A percentile compares a stretch with the other conserved stretches of the same genome.
Evolutionary conservation across 257 asterid species (phyloP).

Genomic region (Primulina huaijiensis): DNA sequence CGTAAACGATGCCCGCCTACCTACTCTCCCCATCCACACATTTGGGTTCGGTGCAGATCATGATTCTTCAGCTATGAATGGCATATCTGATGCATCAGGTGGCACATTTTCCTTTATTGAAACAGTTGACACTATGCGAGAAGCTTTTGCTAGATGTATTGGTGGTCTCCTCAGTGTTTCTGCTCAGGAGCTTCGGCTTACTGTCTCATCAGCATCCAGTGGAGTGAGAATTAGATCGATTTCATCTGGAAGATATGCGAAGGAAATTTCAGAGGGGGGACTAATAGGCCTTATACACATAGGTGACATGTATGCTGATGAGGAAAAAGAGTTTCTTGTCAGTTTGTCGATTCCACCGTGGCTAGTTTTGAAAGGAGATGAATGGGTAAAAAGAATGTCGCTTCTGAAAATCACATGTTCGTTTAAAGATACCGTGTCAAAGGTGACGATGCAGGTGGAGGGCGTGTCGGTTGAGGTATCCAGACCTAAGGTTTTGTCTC

Average conservation of each 20-base stretch:
- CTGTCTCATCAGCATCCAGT: conserved; percentile 22
- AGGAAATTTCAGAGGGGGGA: conserved; percentile 23
- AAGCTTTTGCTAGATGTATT: conserved; percentile 43
- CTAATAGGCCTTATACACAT: conserved; percentile 26
- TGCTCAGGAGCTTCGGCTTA: conserved; percentile 32
- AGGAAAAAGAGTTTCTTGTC: conserved; percentile 36
- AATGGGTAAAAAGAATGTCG: conserved; percentile 7
- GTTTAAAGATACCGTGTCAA: conserved; percentile 22
- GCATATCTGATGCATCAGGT: conserved; percentile 38
- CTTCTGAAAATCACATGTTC: conserved; percentile 26
- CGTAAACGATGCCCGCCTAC: background rate
- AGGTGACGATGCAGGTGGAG: conserved; percentile 22
- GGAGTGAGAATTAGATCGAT: conserved; percentile 28
- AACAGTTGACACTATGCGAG: conserved; percentile 32
- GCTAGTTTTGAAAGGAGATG: background rate
- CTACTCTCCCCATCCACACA: conserved; percentile 32
- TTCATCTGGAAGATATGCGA: conserved; percentile 24
- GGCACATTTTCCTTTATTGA: conserved; percentile 45
- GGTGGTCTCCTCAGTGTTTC: conserved; percentile 45
- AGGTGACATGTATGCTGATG: conserved; percentile 42
- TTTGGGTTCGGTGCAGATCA: conserved; percentile 44
- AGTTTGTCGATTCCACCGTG: conserved; percentile 26
- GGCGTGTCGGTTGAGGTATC: conserved; percentile 29
- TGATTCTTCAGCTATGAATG: conserved; percentile 37
- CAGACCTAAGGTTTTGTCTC: conserved; percentile 28